Conservation (phyloP, 2,329 filamentous ascomycete species). For the Epichloe gansuensis region DNA sequence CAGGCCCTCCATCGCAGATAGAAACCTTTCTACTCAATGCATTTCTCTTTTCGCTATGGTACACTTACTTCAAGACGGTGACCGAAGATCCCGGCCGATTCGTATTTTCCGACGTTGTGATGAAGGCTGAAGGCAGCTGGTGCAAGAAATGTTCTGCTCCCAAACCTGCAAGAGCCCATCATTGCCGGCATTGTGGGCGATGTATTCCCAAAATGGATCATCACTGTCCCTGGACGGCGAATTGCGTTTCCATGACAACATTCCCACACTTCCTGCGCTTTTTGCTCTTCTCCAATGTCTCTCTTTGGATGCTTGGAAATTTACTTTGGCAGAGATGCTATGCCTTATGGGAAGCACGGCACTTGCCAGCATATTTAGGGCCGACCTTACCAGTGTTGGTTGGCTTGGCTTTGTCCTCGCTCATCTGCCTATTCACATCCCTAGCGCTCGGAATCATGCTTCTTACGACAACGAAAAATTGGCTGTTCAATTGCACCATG, state of each 20-base stretch:
- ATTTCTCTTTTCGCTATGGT: conserved; percentile 51
- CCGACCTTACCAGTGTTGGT: conserved; percentile 48
- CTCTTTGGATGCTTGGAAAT: conserved; percentile 49
- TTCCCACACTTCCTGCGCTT: conserved; percentile 78
- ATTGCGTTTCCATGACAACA: conserved; percentile 72
- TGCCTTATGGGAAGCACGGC: conserved; percentile 50
- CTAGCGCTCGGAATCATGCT: conserved; percentile 55
- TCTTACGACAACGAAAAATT: conserved; percentile 46
- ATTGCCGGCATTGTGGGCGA: conserved; percentile 64
- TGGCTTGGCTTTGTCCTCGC: conserved; percentile 46
- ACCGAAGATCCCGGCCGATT: conserved; percentile 47
- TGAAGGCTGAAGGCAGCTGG: conserved; percentile 38
- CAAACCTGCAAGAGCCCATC: conserved; percentile 69
- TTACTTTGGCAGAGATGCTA: conserved; percentile 48
- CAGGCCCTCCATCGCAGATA: conserved; percentile 43
- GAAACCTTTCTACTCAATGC: conserved; percentile 55
- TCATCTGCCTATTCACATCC: conserved; percentile 46
- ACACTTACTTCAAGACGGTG: conserved; percentile 54
- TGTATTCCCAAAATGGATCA: conserved; percentile 77
- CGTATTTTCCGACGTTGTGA: conserved; percentile 26
- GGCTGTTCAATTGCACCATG: conserved; percentile 60
- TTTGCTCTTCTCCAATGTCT: conserved; percentile 53
- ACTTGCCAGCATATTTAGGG: conserved; percentile 63
- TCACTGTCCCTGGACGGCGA: conserved; percentile 75
- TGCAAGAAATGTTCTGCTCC: conserved; percentile 64